Evolutionary conservation across 441 rosid genomes (phyloP).

Genomic region (Gossypium aridum): DNA sequence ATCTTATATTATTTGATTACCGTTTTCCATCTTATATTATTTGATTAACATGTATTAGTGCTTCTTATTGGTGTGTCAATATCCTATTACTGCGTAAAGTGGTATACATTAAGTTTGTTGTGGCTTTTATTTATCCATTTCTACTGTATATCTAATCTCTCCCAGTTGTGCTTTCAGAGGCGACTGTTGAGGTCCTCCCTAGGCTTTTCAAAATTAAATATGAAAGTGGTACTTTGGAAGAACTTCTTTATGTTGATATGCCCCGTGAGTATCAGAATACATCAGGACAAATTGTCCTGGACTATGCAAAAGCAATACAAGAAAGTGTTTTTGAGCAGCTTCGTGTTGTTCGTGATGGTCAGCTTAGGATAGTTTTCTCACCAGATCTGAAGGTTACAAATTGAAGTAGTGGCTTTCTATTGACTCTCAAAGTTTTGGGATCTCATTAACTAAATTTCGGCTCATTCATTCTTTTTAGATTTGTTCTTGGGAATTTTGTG

Average conservation of each 20-base stretch:
- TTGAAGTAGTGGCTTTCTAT: not conserved
- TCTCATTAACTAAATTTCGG: not conserved
- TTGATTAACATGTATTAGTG: not conserved
- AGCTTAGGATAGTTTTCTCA: constrained; percentile 87
- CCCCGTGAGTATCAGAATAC: constrained; percentile 90
- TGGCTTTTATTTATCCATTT: not conserved
- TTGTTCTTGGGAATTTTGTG: constrained; percentile 98
- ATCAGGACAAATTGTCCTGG: constrained; percentile 91
- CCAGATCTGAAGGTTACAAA: constrained; percentile 83
- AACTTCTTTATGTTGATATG: constrained; percentile 95
- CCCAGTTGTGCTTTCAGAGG: constrained; percentile 50
- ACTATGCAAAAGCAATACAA: constrained; percentile 95
- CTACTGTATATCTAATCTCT: constrained; percentile 9
- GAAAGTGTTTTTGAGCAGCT: constrained; percentile 99
- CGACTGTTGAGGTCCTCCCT: constrained; percentile 97
- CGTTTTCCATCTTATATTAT: too few relatives aligned
- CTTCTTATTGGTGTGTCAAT: not conserved
- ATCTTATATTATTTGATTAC: not conserved
- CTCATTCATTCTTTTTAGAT: constrained; percentile 43
- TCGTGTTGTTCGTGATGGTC: constrained; percentile 98
- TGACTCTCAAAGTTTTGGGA: not conserved
- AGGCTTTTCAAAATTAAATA: constrained; percentile 97
- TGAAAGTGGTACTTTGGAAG: constrained; percentile 96
- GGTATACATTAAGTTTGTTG: not conserved
- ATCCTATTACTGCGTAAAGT: not conserved